These are phyloP conservation scores for Trichoderma citrinoviride DNA, from an alignment of 2,329 filamentous ascomycete genomes.

Conservation along the genomic window DNA sequence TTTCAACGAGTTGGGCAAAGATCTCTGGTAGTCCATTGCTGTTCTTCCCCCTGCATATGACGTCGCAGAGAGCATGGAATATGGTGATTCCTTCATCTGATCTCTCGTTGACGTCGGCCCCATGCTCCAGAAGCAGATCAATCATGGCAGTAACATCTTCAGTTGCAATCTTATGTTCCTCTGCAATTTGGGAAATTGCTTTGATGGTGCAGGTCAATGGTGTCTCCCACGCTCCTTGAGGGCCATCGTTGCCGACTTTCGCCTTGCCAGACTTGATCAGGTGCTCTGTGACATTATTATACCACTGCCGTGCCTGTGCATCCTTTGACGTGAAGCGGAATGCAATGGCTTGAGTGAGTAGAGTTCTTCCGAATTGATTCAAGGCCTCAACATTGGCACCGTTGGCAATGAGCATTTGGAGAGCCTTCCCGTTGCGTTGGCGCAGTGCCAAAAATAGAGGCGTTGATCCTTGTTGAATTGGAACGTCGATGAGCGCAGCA, in stretches of 20 bases:
- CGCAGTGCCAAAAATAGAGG: neutral
- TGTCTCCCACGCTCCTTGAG: neutral
- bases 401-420: neutral
- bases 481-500: neutral
- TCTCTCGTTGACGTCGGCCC: conserved; percentile 2
- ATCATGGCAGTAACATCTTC: neutral
- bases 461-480: neutral
- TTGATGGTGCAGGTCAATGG: neutral
- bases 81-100: neutral
- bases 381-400: conserved; percentile 9
- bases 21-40: neutral
- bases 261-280: neutral
- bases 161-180: neutral
- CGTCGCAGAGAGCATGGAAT: neutral
- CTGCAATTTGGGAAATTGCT: neutral
- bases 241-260: neutral
- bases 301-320: neutral
- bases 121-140: neutral
- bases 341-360: neutral
- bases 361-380: neutral
- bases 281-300: neutral
- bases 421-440: neutral
- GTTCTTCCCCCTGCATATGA: neutral
- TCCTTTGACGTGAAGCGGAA: neutral
- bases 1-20: neutral